Percentiles rank a stretch among this genome's conserved stretches.
These are phyloP conservation scores for Hygrophorus pudorinus DNA, from an alignment of 768 basidiomycete genomes.

Conservation along the genomic window DNA sequence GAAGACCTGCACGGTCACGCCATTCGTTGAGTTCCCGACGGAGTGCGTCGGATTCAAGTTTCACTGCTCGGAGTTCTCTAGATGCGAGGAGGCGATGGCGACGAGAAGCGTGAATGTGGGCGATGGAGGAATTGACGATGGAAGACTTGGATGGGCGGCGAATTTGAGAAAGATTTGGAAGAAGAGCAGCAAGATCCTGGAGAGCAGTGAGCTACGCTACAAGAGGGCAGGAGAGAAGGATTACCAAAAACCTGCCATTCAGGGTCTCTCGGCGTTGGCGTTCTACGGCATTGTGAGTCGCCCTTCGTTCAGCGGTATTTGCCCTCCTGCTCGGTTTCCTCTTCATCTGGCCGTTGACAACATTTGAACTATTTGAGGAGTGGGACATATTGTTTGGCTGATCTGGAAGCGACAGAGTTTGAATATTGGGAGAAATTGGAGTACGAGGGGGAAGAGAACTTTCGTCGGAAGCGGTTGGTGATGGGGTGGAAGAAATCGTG, in stretches of 20 bases:
- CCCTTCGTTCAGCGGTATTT: conserved; percentile 93
- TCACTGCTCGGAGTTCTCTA: conserved; percentile 70
- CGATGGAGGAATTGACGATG: conserved; percentile 94
- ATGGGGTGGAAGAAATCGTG: conserved; percentile 28
- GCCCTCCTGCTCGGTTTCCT: conserved; percentile 83
- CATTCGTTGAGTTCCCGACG: conserved; percentile 91
- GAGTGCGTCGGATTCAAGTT: conserved; percentile 76
- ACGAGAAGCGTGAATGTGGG: conserved; percentile 75
- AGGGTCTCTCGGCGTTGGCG: conserved; percentile 87
- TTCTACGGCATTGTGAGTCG: conserved; percentile 97
- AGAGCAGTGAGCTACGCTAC: conserved; percentile 7
- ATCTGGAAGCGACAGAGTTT: conserved; percentile 25
- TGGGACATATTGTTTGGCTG: conserved; percentile 10
- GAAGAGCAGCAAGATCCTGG: conserved; percentile 85
- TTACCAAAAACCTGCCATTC: conserved; percentile 82
- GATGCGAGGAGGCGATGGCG: conserved; percentile 75
- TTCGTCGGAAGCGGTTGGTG: conserved; percentile 26
- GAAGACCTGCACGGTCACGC: conserved; percentile 68
- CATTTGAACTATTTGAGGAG: conserved; percentile 13
- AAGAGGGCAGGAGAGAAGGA: conserved; percentile 6
- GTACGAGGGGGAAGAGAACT: conserved; percentile 38
- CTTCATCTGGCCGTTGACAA: no score
- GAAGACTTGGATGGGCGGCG: conserved; percentile 93
- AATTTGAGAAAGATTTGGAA: conserved; percentile 85
- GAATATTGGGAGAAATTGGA: conserved; percentile 29